Conservation (phyloP, 2,329 filamentous ascomycete species). For the Trichoderma harzianum region DNA sequence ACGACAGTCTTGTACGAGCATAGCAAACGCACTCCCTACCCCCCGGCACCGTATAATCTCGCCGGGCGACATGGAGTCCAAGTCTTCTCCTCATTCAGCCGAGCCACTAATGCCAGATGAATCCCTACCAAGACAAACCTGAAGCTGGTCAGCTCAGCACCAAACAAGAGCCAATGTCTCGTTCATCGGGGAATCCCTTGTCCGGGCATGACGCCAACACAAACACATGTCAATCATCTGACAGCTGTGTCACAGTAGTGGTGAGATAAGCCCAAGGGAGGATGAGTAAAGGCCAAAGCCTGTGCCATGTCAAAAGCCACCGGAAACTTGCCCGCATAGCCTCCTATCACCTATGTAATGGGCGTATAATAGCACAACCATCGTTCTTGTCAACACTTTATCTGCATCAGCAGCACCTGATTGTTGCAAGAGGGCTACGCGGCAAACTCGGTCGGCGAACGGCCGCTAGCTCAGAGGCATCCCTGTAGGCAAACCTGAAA, state of each 20-base stretch:
- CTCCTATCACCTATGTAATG: neutral
- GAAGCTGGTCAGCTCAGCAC: slow-evolving; percentile 9
- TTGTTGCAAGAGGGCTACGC: neutral
- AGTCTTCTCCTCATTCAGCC: neutral
- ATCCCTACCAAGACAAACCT: neutral
- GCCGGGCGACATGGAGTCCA: neutral
- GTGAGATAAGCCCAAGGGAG: neutral
- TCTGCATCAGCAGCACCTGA: neutral
- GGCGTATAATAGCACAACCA: neutral
- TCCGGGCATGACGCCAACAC: neutral
- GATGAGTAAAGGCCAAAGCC: neutral
- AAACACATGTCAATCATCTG: slow-evolving; percentile 6
- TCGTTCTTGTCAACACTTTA: neutral
- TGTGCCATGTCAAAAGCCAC: neutral
- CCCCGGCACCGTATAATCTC: slow-evolving; percentile 3
- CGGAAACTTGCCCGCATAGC: neutral
- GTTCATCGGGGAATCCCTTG: neutral
- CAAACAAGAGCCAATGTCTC: neutral
- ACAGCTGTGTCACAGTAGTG: neutral
- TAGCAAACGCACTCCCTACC: neutral
- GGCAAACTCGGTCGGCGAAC: neutral
- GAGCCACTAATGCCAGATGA: slow-evolving; percentile 4
- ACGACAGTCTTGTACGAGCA: neutral
- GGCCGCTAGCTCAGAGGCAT: neutral
- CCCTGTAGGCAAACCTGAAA: neutral